Evolutionary conservation across 805 yeast genomes (phyloP).

Genomic region (Yarrowia divulgata): DNA sequence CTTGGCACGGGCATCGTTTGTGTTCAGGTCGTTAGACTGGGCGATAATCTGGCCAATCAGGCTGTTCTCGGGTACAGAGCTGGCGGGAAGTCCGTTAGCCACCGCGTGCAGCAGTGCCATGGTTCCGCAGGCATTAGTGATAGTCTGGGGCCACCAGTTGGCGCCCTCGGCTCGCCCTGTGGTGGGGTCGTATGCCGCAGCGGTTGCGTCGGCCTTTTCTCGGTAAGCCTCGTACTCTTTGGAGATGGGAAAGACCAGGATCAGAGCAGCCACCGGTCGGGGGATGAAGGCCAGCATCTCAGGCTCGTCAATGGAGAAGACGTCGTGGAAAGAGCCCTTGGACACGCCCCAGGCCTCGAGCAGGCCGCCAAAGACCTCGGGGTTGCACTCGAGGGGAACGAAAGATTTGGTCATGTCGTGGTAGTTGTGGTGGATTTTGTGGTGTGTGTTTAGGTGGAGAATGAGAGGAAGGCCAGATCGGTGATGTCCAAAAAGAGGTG

Average conservation of each 20-base stretch:
- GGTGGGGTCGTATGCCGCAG: constrained; percentile 48
- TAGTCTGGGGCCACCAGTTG: constrained; percentile 85
- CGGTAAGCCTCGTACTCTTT: constrained; percentile 63
- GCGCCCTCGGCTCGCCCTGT: constrained; percentile 49
- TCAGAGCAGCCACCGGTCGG: constrained; percentile 75
- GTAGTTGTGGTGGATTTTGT: too few relatives aligned
- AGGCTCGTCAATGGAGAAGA: constrained; percentile 82
- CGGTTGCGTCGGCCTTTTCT: constrained; percentile 52
- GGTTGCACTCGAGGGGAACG: constrained; percentile 90
- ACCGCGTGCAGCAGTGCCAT: constrained; percentile 81
- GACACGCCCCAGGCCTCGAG: constrained; percentile 73
- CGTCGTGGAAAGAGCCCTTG: constrained; percentile 72
- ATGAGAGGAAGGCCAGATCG: background rate
- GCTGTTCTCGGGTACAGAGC: constrained; percentile 47
- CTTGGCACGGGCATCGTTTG: constrained; percentile 52
- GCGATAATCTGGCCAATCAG: constrained; percentile 47
- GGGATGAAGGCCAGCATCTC: constrained; percentile 83
- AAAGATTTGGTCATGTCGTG: constrained; percentile 48
- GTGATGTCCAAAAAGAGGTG: constrained; percentile 27
- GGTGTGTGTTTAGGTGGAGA: background rate
- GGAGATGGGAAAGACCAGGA: constrained; percentile 85
- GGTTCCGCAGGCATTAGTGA: constrained; percentile 91
- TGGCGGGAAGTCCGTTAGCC: constrained; percentile 51
- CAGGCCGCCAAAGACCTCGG: constrained; percentile 76
- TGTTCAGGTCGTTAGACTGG: constrained; percentile 44